Conservation (phyloP, 2,329 filamentous ascomycete genomes). For the Fusarium citri region DNA sequence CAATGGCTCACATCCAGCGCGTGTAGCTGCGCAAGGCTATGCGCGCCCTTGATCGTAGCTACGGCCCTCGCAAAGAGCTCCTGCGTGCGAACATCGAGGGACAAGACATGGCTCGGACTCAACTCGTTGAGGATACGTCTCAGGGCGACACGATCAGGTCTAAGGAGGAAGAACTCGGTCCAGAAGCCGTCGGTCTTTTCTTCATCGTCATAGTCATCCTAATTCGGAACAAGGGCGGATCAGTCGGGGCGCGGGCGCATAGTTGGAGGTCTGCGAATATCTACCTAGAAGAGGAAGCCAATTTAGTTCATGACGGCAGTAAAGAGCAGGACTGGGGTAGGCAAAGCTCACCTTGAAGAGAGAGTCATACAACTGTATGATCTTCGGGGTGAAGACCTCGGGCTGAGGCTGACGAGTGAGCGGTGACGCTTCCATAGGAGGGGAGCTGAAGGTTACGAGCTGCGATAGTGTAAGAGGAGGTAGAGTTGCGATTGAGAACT, state of each 20-base stretch:
- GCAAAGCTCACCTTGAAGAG: conserved; percentile 75
- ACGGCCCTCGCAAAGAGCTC: conserved; percentile 83
- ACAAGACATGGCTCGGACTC: conserved; percentile 78
- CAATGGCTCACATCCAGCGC: conserved; percentile 80
- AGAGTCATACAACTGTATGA: conserved; percentile 87
- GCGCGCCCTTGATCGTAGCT: conserved; percentile 71
- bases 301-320: conserved; percentile 35
- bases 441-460: conserved; percentile 20
- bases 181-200: conserved; percentile 92
- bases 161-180: conserved; percentile 93
- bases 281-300: conserved; percentile 44
- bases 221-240: conserved; percentile 42
- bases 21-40: conserved; percentile 75
- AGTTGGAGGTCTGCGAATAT: conserved; percentile 23
- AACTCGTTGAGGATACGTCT: conserved; percentile 76
- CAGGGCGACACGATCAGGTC: conserved; percentile 78
- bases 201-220: conserved; percentile 73
- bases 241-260: conserved; percentile 45
- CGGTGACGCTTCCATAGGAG: conserved; percentile 85
- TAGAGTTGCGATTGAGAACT: conserved; percentile 37
- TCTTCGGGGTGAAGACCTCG: conserved; percentile 92
- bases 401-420: conserved; percentile 92
- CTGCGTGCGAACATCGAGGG: conserved; percentile 80
- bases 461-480: conserved; percentile 26
- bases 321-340: conserved; percentile 24